Base-by-base conservation (phyloP, 768 basidiomycete species). In the Postia placenta region DNA sequence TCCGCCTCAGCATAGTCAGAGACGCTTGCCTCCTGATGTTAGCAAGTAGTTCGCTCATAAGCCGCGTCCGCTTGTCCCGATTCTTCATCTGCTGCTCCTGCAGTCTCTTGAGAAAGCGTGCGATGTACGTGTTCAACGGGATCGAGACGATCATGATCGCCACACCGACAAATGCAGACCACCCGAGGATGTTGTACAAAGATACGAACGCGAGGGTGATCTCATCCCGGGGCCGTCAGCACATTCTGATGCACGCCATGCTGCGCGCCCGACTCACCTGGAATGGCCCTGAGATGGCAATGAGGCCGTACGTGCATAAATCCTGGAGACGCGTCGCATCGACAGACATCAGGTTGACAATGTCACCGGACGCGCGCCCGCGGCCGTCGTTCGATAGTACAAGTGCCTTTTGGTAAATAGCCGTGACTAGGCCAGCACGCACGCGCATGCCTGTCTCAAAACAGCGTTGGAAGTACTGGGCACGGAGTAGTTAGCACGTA, bases 11-110 rank as follows among this genome's bases (percentile, higher is more conserved):
- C 45, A 14, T 14, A 17, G 4, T n/a, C 30, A 25, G 6, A 15
- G 27, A 22, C 1, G 37, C 49, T 3, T 35, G 80, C 85, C 84
- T 91, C 61, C 87, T 86, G 60, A 98, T 96, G 61, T 95, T 97
- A 49, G 81, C 77, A 4, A 98, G 70, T n/a, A 97, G 73, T 67
- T 97, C 94, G 56, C 80, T 92, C 94, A 97, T 96, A 39, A 94
- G 68, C 36, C 85, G 71, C 6, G 88, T 91, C 26, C 90, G 77
- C 56, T 79, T 75, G 60, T 94, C 93, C 51, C 92, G 79, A 65
- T 87, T 91, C 66, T 92, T 92, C 95, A 97, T 97, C 64, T 97
- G 92, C 56, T 81, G 60, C 54, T 87, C 79, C 60, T 96, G 91
- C 73, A 95, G 80, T 33, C 64, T 72, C 62, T 90, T 90, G 44